A percentile compares a stretch with the other conserved stretches of the same genome.
These are phyloP conservation scores for Wickerhamomyces strasburgensis DNA, from an alignment of 805 yeast genomes.

Conservation along the genomic window DNA sequence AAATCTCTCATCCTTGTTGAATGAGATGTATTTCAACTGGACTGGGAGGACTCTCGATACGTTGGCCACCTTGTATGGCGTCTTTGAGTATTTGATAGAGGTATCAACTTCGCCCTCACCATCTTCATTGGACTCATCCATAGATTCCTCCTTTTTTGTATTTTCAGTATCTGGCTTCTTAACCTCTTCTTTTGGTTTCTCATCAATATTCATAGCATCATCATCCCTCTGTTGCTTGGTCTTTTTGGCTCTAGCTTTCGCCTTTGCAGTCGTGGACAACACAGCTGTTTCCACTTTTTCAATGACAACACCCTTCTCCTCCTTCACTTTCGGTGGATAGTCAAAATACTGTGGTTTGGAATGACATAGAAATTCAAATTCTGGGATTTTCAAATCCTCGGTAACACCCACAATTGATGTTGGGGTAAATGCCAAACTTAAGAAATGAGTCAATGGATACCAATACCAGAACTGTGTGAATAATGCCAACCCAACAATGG, in stretches of 20 bases:
- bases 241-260: constrained; percentile 87
- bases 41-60: constrained; percentile 86
- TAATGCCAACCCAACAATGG: constrained; percentile 86
- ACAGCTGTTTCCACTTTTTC: constrained; percentile 92
- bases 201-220: constrained; percentile 43
- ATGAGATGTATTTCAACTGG: constrained; percentile 79
- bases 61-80: constrained; percentile 68
- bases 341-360: constrained; percentile 75
- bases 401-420: constrained; percentile 86
- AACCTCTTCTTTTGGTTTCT: constrained; percentile 29
- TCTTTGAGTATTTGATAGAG: constrained; percentile 50
- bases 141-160: constrained; percentile 21
- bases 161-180: constrained; percentile 25
- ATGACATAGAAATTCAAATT: constrained; percentile 75
- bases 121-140: constrained; percentile 23
- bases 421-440: constrained; percentile 87
- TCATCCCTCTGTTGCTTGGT: constrained; percentile 47
- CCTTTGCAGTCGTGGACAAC: constrained; percentile 86
- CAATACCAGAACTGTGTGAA: constrained; percentile 97
- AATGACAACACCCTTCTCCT: constrained; percentile 71
- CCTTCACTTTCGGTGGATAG: constrained; percentile 86
- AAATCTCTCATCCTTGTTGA: constrained; percentile 69
- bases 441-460: constrained; percentile 95
- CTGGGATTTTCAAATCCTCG: constrained; percentile 81
- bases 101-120: constrained; percentile 26